A percentile compares a stretch with the other conserved stretches of the same genome.
phyloP scores from a whole-genome alignment of 139 green algal species.

The Nannochloris sp. region DNA sequence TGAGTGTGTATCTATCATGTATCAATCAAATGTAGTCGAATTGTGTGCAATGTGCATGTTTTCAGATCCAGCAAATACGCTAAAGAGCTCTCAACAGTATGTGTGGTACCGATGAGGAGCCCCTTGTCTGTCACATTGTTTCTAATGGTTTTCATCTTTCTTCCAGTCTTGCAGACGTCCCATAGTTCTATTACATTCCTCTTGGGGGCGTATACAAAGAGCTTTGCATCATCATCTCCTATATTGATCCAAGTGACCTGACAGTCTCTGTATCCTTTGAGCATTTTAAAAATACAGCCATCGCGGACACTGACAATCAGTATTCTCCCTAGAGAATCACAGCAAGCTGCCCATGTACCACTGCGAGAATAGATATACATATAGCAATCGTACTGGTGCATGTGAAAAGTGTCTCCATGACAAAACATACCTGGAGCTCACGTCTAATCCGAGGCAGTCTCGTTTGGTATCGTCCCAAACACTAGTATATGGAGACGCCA shows the following conservation, averaged over 20 bases:
- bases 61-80: too few species aligned
- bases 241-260: slow-evolving; percentile 46
- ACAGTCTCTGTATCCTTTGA: slow-evolving; percentile 61
- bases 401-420: too few species aligned
- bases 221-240: not conserved
- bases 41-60: too few species aligned
- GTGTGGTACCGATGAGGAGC: not conserved
- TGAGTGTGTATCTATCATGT: too few species aligned
- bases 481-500: too few species aligned
- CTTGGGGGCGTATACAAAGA: slow-evolving; percentile 44
- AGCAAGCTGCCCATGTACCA: slow-evolving; percentile 31
- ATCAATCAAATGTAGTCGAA: too few species aligned
- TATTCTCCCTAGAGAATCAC: slow-evolving; percentile 52
- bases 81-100: too few species aligned
- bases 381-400: too few species aligned
- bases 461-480: slow-evolving; percentile 14
- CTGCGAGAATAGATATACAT: not conserved
- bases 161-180: not conserved
- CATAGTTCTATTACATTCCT: slow-evolving; percentile 37
- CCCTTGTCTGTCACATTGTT: not conserved
- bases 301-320: slow-evolving; percentile 40
- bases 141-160: not conserved
- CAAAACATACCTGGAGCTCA: not conserved
- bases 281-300: slow-evolving; percentile 38
- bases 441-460: not conserved